Percentiles rank a stretch among this genome's conserved stretches.
These are phyloP conservation scores for Teratosphaeria nubilosa DNA, from an alignment of 2,329 filamentous ascomycete species.

Conservation along the genomic window DNA sequence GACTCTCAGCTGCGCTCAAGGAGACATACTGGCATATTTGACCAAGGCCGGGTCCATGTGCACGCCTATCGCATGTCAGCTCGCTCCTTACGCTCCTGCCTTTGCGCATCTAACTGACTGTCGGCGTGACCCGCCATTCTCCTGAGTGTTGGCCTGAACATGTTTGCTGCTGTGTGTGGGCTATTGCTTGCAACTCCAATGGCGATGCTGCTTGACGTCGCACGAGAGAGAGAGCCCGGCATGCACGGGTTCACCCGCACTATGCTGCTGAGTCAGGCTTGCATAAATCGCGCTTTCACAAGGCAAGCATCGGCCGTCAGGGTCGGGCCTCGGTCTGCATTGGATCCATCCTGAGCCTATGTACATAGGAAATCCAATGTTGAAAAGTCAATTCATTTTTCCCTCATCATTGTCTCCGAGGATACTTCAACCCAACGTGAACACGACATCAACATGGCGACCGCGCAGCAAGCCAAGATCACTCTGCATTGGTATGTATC, in stretches of 20 bases:
- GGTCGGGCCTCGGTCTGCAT: not conserved
- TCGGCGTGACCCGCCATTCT: conserved; percentile 29
- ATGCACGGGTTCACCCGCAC: not conserved
- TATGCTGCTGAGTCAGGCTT: not conserved
- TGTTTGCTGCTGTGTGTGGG: conserved; percentile 7
- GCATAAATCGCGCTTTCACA: not conserved
- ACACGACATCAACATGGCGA: conserved; percentile 9
- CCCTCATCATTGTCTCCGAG: not conserved
- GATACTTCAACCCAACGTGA: not conserved
- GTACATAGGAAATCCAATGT: not conserved
- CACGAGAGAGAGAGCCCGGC: not conserved
- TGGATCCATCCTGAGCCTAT: not conserved
- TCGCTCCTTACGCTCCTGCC: not conserved
- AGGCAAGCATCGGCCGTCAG: no score
- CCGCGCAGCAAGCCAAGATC: conserved; percentile 39
- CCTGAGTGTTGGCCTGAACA: conserved; percentile 21
- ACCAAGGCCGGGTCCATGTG: conserved; percentile 46
- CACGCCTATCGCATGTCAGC: conserved; percentile 28
- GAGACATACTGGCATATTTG: conserved; percentile 42
- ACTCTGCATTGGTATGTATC: conserved; percentile 52
- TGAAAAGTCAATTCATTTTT: not conserved
- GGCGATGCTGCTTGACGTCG: conserved; percentile 1
- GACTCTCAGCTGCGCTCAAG: not conserved
- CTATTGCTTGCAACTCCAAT: not conserved
- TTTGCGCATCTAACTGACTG: conserved; percentile 15